A percentile compares a stretch with the other conserved stretches of the same genome.
phyloP scores from a whole-genome alignment of 768 basidiomycete species.

The Termitomyces sp. region DNA sequence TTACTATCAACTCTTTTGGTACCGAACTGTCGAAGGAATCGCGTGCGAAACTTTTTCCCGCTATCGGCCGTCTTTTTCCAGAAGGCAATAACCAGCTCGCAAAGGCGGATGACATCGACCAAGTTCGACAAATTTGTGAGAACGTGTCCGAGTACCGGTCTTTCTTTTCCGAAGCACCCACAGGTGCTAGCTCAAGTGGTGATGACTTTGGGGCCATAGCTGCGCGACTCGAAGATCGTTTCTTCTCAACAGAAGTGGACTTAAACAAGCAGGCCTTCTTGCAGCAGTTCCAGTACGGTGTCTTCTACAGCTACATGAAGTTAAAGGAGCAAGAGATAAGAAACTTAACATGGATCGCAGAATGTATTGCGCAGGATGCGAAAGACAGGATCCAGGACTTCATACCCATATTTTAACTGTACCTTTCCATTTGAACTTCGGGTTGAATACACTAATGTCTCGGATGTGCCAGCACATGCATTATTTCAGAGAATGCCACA shows the following conservation, averaged over 20 bases:
- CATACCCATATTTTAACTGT: constrained; percentile 77
- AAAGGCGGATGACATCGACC: constrained; percentile 91
- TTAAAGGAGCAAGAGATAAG: constrained; percentile 89
- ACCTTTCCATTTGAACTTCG: not conserved
- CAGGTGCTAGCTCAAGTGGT: constrained; percentile 23
- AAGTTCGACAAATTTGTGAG: constrained; percentile 85
- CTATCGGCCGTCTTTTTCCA: constrained; percentile 90
- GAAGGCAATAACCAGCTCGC: constrained; percentile 94
- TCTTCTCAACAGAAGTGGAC: constrained; percentile 91
- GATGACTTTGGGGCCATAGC: constrained; percentile 41
- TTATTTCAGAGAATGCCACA: not conserved
- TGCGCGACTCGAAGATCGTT: constrained; percentile 82
- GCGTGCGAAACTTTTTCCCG: constrained; percentile 89
- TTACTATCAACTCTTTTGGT: constrained; percentile 98
- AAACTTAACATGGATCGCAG: constrained; percentile 90
- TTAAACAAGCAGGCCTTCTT: constrained; percentile 93
- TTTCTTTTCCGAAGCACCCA: constrained; percentile 64
- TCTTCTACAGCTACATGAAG: constrained; percentile 91
- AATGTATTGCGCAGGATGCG: constrained; percentile 97
- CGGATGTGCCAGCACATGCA: not conserved
- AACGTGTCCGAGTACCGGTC: constrained; percentile 82
- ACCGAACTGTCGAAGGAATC: constrained; percentile 95
- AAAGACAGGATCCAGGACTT: constrained; percentile 93
- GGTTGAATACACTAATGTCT: not conserved
- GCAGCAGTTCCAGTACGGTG: constrained; percentile 93